Percentiles rank a stretch among this genome's conserved stretches.
phyloP scores from a whole-genome alignment of 805 yeast genomes.

The Candida anglica region DNA sequence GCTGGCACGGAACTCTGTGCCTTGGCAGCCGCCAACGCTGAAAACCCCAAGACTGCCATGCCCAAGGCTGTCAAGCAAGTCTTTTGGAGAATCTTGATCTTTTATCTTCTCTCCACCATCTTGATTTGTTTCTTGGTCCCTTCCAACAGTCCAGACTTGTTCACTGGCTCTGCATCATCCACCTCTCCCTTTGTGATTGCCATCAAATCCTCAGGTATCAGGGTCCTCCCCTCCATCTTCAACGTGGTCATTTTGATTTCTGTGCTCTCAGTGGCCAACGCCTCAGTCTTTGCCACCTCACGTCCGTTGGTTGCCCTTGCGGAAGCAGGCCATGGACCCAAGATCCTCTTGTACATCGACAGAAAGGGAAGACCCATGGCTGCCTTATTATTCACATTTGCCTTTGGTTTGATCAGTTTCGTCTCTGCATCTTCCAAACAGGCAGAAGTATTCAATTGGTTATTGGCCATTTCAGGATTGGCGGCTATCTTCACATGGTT shows the following conservation, averaged over 20 bases:
- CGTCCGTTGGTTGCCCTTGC: slow-evolving; percentile 45
- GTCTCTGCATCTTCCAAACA: slow-evolving; percentile 22
- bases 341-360: slow-evolving; percentile 40
- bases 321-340: slow-evolving; percentile 43
- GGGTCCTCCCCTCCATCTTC: slow-evolving; percentile 36
- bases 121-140: slow-evolving; percentile 55
- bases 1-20: slow-evolving; percentile 39
- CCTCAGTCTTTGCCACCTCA: slow-evolving; percentile 35
- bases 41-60: slow-evolving; percentile 30
- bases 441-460: slow-evolving; percentile 42
- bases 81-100: slow-evolving; percentile 38
- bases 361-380: slow-evolving; percentile 47
- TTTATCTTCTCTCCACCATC: slow-evolving; percentile 41
- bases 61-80: slow-evolving; percentile 41
- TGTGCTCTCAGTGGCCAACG: slow-evolving; percentile 39
- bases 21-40: slow-evolving; percentile 38
- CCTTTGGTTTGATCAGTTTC: slow-evolving; percentile 41
- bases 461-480: slow-evolving; percentile 46
- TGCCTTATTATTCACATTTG: slow-evolving; percentile 35
- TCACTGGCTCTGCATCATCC: slow-evolving; percentile 18
- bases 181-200: slow-evolving; percentile 30
- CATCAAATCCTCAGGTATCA: slow-evolving; percentile 28
- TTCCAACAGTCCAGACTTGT: slow-evolving; percentile 26
- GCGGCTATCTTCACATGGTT: slow-evolving; percentile 49
- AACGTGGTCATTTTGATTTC: slow-evolving; percentile 37